Conservation (phyloP, 176 grass and related monocot genomes). For the Avena eriantha region DNA sequence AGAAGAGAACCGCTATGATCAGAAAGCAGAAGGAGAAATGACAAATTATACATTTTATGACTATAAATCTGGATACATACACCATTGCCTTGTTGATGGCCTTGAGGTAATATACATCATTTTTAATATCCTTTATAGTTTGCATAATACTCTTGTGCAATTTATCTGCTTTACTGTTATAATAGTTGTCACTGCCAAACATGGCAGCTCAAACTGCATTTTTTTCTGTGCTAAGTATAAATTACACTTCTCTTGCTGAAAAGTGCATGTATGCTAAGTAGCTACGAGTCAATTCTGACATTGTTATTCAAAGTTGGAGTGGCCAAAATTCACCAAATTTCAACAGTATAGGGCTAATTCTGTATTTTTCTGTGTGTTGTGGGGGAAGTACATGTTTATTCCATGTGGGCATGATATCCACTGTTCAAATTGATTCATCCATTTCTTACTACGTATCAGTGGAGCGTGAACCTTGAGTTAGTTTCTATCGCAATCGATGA, state of each 20-base stretch:
- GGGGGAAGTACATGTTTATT: conserved; percentile 11
- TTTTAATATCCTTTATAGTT: conserved; percentile 31
- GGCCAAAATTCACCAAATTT: neutral
- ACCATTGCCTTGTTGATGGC: conserved; percentile 84
- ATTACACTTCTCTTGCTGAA: conserved; percentile 31
- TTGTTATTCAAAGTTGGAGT: neutral
- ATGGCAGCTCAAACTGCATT: neutral
- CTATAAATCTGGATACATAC: conserved; percentile 95
- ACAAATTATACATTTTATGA: conserved; percentile 91
- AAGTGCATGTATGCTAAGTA: neutral
- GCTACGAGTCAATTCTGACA: neutral
- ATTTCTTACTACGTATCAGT: neutral
- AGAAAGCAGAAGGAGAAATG: conserved; percentile 62
- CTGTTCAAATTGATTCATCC: conserved; percentile 13
- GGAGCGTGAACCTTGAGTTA: neutral
- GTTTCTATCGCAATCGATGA: neutral
- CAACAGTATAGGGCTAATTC: neutral
- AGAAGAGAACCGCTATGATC: conserved; percentile 62
- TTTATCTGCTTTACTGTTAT: conserved; percentile 1
- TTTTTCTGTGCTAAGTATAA: neutral
- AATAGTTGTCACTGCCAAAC: conserved; percentile 6
- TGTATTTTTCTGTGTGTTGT: neutral
- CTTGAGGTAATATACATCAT: conserved; percentile 62
- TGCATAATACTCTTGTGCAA: conserved; percentile 21
- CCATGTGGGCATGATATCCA: conserved; percentile 10